Percentiles rank a stretch among this genome's conserved stretches.
phyloP scores from a whole-genome alignment of 257 asterid genomes.

The Leonotis leonurus region DNA sequence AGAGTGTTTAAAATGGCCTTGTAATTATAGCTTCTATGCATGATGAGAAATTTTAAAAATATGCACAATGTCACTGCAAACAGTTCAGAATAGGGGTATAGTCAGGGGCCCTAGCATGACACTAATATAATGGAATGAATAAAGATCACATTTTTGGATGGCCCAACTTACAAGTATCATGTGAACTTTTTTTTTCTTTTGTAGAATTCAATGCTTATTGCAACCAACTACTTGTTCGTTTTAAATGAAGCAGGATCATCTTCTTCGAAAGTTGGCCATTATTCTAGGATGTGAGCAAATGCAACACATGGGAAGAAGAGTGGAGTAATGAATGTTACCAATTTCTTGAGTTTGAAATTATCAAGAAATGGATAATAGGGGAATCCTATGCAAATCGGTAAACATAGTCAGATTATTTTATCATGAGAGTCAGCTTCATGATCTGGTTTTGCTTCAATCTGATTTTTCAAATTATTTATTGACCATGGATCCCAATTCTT shows the following conservation, averaged over 20 bases:
- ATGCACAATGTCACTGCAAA: slow-evolving; percentile 20
- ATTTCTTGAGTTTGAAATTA: not conserved
- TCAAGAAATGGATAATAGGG: not conserved
- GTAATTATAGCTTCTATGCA: slow-evolving; percentile 8
- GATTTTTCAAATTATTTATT: not conserved
- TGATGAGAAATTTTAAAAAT: slow-evolving; percentile 10
- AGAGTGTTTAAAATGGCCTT: slow-evolving; percentile 15
- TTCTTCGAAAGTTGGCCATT: not conserved
- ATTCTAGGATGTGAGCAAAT: not conserved
- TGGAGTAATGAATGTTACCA: not conserved
- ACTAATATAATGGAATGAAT: slow-evolving; percentile 3
- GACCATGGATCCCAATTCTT: not conserved
- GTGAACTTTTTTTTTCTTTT: slow-evolving; percentile 7
- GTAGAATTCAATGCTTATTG: slow-evolving; percentile 16
- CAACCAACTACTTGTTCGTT: slow-evolving; percentile 19
- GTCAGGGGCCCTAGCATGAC: slow-evolving; percentile 20
- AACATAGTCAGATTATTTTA: not conserved
- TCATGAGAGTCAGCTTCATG: slow-evolving; percentile 1
- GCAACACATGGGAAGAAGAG: not conserved
- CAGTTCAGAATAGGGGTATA: slow-evolving; percentile 15
- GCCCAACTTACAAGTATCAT: slow-evolving; percentile 20
- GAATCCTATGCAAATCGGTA: not conserved
- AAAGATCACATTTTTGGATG: slow-evolving; percentile 13
- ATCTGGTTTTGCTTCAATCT: slow-evolving; percentile 11
- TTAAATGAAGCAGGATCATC: slow-evolving; percentile 7